Evolutionary conservation across 306 rosid genomes (phyloP).

Genomic region (Neltuma alba): DNA sequence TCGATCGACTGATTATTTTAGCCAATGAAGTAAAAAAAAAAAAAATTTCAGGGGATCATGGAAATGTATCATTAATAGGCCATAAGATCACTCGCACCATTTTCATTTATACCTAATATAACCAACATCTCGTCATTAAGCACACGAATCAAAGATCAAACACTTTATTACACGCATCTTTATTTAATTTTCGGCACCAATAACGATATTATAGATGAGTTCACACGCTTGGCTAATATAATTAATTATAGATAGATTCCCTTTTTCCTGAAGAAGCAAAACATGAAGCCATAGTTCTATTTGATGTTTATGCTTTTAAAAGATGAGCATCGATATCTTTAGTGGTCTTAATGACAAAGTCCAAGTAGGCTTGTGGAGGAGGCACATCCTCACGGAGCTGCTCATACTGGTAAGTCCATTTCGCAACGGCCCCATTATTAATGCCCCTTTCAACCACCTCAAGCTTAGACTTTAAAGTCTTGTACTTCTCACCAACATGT

Average conservation of each 20-base stretch:
- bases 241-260: not conserved
- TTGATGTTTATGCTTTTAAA: not conserved
- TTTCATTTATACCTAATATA: too few species aligned
- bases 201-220: not conserved
- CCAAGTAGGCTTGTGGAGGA: not conserved
- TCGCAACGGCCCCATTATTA: not conserved
- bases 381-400: not conserved
- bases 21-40: too few species aligned
- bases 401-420: not conserved
- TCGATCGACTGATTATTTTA: too few species aligned
- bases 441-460: not conserved
- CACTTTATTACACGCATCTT: too few species aligned
- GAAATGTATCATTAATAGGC: too few species aligned
- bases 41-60: too few species aligned
- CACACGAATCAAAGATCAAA: too few species aligned
- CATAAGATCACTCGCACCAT: too few species aligned
- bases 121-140: too few species aligned
- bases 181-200: not conserved
- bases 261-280: too few species aligned
- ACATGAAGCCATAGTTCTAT: too few species aligned
- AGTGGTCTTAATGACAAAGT: not conserved
- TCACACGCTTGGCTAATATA: not conserved
- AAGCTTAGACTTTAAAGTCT: not conserved
- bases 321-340: constrained; percentile 3
- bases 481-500: not conserved